These are phyloP conservation scores for Bipolaris victoriae DNA, from an alignment of 2,329 filamentous ascomycete genomes.

Conservation along the genomic window DNA sequence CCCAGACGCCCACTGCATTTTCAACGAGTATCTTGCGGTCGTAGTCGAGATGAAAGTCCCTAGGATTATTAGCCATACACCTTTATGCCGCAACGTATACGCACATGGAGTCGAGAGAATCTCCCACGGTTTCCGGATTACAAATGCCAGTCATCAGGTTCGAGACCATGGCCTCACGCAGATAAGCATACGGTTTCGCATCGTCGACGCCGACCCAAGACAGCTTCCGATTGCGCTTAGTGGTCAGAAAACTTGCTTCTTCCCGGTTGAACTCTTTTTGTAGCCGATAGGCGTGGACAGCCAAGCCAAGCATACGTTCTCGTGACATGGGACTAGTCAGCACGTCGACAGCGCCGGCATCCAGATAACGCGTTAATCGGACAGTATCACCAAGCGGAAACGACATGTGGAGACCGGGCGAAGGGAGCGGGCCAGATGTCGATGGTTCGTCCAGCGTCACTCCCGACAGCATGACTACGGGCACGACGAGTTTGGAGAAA, in stretches of 20 bases:
- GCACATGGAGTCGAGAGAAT: constrained; percentile 66
- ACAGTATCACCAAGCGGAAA: constrained; percentile 56
- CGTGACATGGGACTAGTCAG: constrained; percentile 78
- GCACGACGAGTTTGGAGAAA: constrained; percentile 50
- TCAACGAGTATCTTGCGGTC: constrained; percentile 71
- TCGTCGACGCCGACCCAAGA: constrained; percentile 92
- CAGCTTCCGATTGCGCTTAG: constrained; percentile 77
- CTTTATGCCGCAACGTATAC: constrained; percentile 19
- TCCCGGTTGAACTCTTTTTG: constrained; percentile 78
- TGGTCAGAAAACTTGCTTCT: constrained; percentile 72
- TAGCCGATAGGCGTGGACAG: constrained; percentile 82
- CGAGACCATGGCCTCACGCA: constrained; percentile 92
- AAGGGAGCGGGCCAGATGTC: constrained; percentile 35
- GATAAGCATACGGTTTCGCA: constrained; percentile 84
- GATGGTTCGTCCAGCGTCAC: constrained; percentile 41
- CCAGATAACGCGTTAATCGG: constrained; percentile 74
- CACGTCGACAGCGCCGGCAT: constrained; percentile 86
- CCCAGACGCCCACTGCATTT: constrained; percentile 76
- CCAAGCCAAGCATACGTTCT: constrained; percentile 75
- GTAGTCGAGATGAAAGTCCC: constrained; percentile 70
- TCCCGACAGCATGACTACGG: constrained; percentile 50
- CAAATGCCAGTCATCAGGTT: constrained; percentile 89
- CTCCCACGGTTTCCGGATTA: constrained; percentile 68
- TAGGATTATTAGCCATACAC: constrained; percentile 36
- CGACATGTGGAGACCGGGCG: constrained; percentile 43